A percentile compares a stretch with the other conserved stretches of the same genome.
These are phyloP conservation scores for Fragilaria crotonensis DNA, from an alignment of 108 stramenopile genomes.

Conservation along the genomic window DNA sequence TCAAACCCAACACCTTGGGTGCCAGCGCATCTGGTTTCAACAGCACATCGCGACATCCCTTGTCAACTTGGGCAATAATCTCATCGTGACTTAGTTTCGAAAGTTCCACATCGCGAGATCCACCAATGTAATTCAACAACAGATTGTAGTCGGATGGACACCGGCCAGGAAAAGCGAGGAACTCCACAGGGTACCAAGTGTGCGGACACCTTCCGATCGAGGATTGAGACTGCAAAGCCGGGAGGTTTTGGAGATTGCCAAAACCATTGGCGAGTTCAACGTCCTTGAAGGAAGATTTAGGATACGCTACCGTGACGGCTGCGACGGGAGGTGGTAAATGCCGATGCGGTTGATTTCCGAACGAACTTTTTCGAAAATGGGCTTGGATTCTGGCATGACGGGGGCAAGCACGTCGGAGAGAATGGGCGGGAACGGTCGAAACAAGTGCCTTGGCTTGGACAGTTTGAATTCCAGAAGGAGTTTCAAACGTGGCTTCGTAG, in stretches of 20 bases:
- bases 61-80: conserved; percentile 83
- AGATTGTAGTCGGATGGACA: conserved; percentile 83
- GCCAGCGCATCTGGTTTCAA: conserved; percentile 72
- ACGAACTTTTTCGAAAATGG: conserved; percentile 60
- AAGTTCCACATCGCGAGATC: conserved; percentile 86
- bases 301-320: conserved; percentile 89
- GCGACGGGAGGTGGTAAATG: conserved; percentile 93
- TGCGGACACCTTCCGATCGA: conserved; percentile 77
- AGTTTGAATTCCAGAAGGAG: conserved; percentile 48
- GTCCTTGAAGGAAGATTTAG: conserved; percentile 84
- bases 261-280: conserved; percentile 72
- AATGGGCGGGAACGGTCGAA: conserved; percentile 81
- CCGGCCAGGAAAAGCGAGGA: conserved; percentile 92
- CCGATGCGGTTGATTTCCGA: conserved; percentile 43
- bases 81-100: conserved; percentile 76
- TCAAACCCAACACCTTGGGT: conserved; percentile 78
- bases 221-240: conserved; percentile 90
- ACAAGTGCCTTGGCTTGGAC: conserved; percentile 64
- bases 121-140: conserved; percentile 93
- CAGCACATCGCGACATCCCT: conserved; percentile 74
- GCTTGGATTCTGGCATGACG: conserved; percentile 71
- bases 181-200: conserved; percentile 89
- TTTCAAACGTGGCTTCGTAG: conserved; percentile 71
- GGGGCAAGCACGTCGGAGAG: conserved; percentile 42
- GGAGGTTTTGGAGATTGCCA: conserved; percentile 62